phyloP scores from a whole-genome alignment of 169 alveolate genomes.

The Condylostoma magnum region DNA sequence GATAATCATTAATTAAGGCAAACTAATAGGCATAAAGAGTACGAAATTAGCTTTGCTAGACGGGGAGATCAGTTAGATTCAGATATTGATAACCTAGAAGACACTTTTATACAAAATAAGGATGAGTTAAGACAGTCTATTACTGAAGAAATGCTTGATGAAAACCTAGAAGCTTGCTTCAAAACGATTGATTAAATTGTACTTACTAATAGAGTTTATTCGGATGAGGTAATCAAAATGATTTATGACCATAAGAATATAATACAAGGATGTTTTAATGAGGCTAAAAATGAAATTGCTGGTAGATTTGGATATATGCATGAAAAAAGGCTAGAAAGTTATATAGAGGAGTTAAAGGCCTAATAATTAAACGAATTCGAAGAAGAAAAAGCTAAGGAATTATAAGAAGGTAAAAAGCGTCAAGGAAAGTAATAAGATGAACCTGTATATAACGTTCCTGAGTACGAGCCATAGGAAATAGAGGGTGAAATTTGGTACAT shows the following conservation, averaged over 20 bases:
- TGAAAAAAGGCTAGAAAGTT: neutral
- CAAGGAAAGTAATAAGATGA: conserved; percentile 20
- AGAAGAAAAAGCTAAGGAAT: conserved; percentile 6
- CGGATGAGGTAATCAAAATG: neutral
- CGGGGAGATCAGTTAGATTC: conserved; percentile 17
- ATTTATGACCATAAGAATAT: neutral
- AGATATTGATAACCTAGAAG: conserved; percentile 17
- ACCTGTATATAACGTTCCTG: conserved; percentile 19
- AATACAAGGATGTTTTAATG: neutral
- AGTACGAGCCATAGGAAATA: conserved; percentile 9
- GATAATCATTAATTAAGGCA: neutral
- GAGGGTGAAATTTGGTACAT: neutral
- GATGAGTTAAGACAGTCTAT: neutral
- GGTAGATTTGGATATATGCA: neutral
- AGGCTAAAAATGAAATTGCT: neutral
- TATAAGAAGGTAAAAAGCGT: neutral
- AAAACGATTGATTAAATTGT: neutral
- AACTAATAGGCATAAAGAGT: conserved; percentile 3
- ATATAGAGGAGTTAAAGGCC: neutral
- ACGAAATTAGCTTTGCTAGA: conserved; percentile 12
- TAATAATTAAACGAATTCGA: conserved; percentile 18
- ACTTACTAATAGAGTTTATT: neutral
- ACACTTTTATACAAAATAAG: neutral
- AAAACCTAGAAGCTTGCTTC: neutral
- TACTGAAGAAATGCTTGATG: conserved; percentile 7